A percentile compares a stretch with the other conserved stretches of the same genome.
phyloP scores from a whole-genome alignment of 2,329 filamentous ascomycete genomes.

The Ascochyta clinopodiicola region DNA sequence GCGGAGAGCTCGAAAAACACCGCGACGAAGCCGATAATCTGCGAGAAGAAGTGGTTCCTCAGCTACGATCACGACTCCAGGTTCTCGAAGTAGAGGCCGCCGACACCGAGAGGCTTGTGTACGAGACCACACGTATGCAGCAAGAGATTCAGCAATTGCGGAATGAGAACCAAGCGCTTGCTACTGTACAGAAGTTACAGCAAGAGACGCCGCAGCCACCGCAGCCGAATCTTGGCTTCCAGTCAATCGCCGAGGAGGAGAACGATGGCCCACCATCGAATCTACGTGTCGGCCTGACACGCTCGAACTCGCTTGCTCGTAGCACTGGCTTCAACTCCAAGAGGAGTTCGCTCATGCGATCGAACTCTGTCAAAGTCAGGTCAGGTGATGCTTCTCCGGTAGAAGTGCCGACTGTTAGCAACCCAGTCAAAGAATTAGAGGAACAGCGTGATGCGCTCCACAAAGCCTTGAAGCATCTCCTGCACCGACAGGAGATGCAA shows the following conservation, averaged over 20 bases:
- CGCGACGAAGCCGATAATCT: conserved; percentile 91
- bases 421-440: conserved; percentile 82
- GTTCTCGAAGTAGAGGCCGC: conserved; percentile 77
- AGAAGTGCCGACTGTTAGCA: conserved; percentile 33
- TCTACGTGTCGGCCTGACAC: conserved; percentile 60
- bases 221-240: conserved; percentile 59
- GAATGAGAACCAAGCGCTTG: conserved; percentile 67
- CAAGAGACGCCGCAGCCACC: conserved; percentile 48
- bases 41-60: conserved; percentile 84
- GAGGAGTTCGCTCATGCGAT: conserved; percentile 59
- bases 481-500: conserved; percentile 85
- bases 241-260: conserved; percentile 67
- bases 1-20: conserved; percentile 79
- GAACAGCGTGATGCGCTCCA: conserved; percentile 93
- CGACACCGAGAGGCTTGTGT: conserved; percentile 74
- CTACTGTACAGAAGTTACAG: conserved; percentile 57
- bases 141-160: conserved; percentile 73
- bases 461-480: conserved; percentile 80
- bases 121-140: conserved; percentile 83
- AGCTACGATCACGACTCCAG: conserved; percentile 76
- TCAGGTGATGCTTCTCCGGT: conserved; percentile 65
- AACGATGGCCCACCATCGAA: conserved; percentile 43
- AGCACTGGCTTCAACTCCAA: conserved; percentile 51
- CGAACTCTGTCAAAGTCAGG: conserved; percentile 51
- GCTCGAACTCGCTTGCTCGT: conserved; percentile 73